phyloP scores from a whole-genome alignment of 371 early-diverging fungal genomes.

The Mycotypha africana region DNA sequence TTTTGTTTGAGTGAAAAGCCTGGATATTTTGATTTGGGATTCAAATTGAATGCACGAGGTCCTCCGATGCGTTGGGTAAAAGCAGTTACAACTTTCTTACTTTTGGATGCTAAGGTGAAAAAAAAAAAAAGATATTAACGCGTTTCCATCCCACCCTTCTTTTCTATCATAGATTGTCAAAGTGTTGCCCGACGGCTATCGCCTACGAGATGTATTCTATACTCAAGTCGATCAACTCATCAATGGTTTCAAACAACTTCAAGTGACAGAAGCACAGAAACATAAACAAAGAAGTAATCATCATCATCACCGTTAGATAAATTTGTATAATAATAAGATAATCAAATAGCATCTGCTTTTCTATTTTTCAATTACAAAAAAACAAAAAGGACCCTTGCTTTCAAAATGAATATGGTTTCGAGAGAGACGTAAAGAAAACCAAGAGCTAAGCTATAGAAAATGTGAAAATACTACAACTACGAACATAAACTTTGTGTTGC shows the following conservation, averaged over 20 bases:
- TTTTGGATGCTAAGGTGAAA: not conserved
- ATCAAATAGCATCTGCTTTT: too few relatives aligned
- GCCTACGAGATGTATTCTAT: slow-evolving; percentile 50
- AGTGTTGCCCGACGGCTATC: slow-evolving; percentile 59
- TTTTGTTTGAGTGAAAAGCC: slow-evolving; percentile 47
- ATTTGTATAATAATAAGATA: not conserved
- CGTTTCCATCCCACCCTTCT: not conserved
- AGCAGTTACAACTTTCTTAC: not conserved
- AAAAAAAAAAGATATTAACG: not conserved
- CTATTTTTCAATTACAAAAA: too few relatives aligned
- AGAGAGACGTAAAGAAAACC: too few relatives aligned
- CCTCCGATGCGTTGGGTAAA: slow-evolving; percentile 37
- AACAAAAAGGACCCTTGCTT: too few relatives aligned
- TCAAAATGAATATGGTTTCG: too few relatives aligned
- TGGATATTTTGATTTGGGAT: slow-evolving; percentile 49
- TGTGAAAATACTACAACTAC: too few relatives aligned
- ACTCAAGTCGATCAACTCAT: slow-evolving; percentile 56
- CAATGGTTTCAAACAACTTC: slow-evolving; percentile 59
- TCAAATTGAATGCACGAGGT: slow-evolving; percentile 35
- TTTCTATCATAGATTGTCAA: slow-evolving; percentile 39
- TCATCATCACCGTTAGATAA: not conserved
- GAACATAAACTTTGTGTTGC: too few relatives aligned
- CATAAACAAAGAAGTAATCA: slow-evolving; percentile 5
- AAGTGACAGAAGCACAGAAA: slow-evolving; percentile 9
- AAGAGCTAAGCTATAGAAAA: too few relatives aligned